Evolutionary conservation across 306 rosid genomes (phyloP), one percentile per base, ranked within the genome.

Genomic region (Sphenostylis stenocarpa): DNA sequence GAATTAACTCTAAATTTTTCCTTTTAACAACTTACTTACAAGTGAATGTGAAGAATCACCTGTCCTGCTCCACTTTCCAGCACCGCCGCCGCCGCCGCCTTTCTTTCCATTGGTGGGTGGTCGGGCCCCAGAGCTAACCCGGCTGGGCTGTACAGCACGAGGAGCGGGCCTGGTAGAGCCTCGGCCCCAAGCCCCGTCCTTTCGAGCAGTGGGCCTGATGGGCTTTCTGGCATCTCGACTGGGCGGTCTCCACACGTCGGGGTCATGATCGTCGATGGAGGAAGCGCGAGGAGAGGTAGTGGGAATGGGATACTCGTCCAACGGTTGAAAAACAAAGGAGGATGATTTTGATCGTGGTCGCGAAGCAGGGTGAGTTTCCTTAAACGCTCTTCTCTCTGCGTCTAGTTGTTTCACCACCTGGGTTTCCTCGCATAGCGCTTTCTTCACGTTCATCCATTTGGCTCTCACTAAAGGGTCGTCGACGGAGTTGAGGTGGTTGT

Each of bases 231-330:
- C 73, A 79, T 94, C 97, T 69, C 90, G 82, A 80, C 91, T 94
- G 66, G 98, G 98, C 29, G 98, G 96, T 84, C 97, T 91, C 98
- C 97, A 91, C 23, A 94, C 97, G 78, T 94, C 96, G 36, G 98
- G 97, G 84, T 94, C 97, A 55, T 91, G 70, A 7, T 51, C 57
- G 7, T 86, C 3, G 97, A 93, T 24, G 96, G 87, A 62, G 92
- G 17, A 19, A 41, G 47, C 14, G 15, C 15, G 16, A 41, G 47
- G 15, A 41, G 47, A 2, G 5, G 47, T 41, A 41, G 15, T 41
- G 31, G 61, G 31, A 55, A 26, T 85, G 13, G 96, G 97, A 64
- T 94, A 91, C 77, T 94, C 97, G 69, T 91, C 97, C 55, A 88
- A 84, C 7, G 98, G 96, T 76, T 90, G 97, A 82, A 94, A 94